Evolutionary conservation across 352 stramenopile species (phyloP), one percentile per base, ranked within the genome.

Genomic region (Pythium angustatum): DNA sequence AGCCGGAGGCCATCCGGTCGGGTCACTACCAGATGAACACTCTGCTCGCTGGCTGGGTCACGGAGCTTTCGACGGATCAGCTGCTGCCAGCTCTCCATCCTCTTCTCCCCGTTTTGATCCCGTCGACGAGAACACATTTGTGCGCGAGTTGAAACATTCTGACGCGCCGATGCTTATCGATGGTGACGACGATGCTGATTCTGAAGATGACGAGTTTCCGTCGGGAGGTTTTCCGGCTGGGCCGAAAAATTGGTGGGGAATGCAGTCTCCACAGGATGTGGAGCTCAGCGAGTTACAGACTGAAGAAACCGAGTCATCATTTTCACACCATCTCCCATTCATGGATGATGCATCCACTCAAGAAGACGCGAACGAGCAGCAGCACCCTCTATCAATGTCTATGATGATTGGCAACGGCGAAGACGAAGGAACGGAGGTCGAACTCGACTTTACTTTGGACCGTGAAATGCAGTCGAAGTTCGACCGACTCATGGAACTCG

Each of bases 391-490:
- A 67, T 93, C 84, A 0, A 92, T 95, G 84, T 95, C 86, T 11
- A 87, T 95, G 63, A 82, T 93, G 56, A 58, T 65, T 44, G 79
- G 86, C 44, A 76, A 70, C 17, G 84, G 80, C 17, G 81, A 81
- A 27, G 81, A 90, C 27, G 68, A 90, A 66, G 81, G 76, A 15
- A 90, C 83, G 17, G 87, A 96, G 59, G 73, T 96, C 22, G 82
- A 94, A 60, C 68, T 96, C 4, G 87, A 94, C n/a, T 93, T 96
- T 60, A 58, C 68, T 12, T 68, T 94, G 19, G 85, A 94, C 51
- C 62, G 64, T 3, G 85, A 94, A 33, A 76, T 96, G 48, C 86
- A 93, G 68, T 81, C 74, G 0, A 77, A 77, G 36, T 88, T 96
- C 48, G 78, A 93, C 28, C 77, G 59, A 2, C 47, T 96, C n/a